Percentiles rank a stretch among this genome's conserved stretches.
phyloP scores from a whole-genome alignment of 495 filamentous ascomycete genomes.

The Penicillium paxilli region DNA sequence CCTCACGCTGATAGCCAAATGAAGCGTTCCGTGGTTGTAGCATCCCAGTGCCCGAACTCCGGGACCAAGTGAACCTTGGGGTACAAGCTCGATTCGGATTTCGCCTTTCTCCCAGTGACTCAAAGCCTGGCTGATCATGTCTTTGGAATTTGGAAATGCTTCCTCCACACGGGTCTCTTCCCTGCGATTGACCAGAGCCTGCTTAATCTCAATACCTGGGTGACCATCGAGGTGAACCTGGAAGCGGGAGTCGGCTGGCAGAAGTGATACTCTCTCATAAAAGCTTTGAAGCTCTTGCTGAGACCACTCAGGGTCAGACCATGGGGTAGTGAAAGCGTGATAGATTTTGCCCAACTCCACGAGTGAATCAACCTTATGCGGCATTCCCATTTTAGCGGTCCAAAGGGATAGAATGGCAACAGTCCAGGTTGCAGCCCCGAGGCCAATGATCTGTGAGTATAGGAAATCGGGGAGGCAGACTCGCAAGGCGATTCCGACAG shows the following conservation, averaged over 20 bases:
- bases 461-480: constrained; percentile 33
- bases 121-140: constrained; percentile 40
- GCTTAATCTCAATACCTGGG: constrained; percentile 52
- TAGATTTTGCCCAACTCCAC: constrained; percentile 39
- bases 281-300: constrained; percentile 54
- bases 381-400: constrained; percentile 46
- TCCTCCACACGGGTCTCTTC: constrained; percentile 36
- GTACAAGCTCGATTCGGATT: constrained; percentile 49
- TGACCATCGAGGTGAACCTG: constrained; percentile 38
- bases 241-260: constrained; percentile 33
- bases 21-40: constrained; percentile 33
- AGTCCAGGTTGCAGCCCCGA: constrained; percentile 55
- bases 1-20: constrained; percentile 43
- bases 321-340: constrained; percentile 46
- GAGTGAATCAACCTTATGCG: constrained; percentile 38
- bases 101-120: constrained; percentile 42
- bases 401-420: constrained; percentile 50
- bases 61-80: constrained; percentile 38
- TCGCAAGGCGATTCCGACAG: constrained; percentile 46
- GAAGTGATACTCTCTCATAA: constrained; percentile 32
- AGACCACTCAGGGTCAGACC: constrained; percentile 47
- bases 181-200: constrained; percentile 35
- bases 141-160: constrained; percentile 45
- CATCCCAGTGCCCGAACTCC: constrained; percentile 50
- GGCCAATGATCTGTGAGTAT: constrained; percentile 52